Conservation (phyloP, 805 yeast species). For the Scheffersomyces ergatensis region DNA sequence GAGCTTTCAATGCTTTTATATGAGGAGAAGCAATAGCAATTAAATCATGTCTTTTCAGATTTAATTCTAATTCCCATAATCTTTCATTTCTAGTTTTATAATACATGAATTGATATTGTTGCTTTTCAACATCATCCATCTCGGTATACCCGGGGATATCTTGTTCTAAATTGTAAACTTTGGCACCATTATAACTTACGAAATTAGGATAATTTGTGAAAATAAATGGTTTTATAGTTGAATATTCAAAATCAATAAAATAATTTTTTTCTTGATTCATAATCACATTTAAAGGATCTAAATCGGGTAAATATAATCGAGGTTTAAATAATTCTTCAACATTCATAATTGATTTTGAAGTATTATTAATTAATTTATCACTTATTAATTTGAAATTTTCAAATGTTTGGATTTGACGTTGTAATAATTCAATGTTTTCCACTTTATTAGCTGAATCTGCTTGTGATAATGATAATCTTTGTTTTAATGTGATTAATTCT, state of each 20-base stretch:
- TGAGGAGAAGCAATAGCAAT: slow-evolving; percentile 85
- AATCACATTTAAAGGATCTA: slow-evolving; percentile 87
- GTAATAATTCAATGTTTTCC: slow-evolving; percentile 41
- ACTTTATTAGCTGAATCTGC: slow-evolving; percentile 49
- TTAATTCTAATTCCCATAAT: slow-evolving; percentile 78
- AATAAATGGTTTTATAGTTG: slow-evolving; percentile 77
- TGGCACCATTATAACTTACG: slow-evolving; percentile 84
- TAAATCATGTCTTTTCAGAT: slow-evolving; percentile 59
- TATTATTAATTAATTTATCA: slow-evolving; percentile 55
- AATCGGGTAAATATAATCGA: slow-evolving; percentile 74
- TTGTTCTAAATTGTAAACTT: slow-evolving; percentile 69
- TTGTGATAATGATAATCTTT: slow-evolving; percentile 52
- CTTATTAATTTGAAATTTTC: slow-evolving; percentile 57
- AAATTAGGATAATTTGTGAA: slow-evolving; percentile 79
- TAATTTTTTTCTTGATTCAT: slow-evolving; percentile 36
- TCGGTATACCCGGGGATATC: slow-evolving; percentile 71
- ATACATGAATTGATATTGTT: slow-evolving; percentile 82
- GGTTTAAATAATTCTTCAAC: slow-evolving; percentile 64
- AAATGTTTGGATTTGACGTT: slow-evolving; percentile 57
- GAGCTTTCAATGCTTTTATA: slow-evolving; percentile 65
- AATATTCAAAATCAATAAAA: slow-evolving; percentile 81
- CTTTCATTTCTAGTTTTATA: slow-evolving; percentile 89
- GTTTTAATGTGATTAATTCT: slow-evolving; percentile 60
- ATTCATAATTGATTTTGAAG: slow-evolving; percentile 58
- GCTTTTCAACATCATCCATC: slow-evolving; percentile 69